phyloP scores from a whole-genome alignment of 2,329 filamentous ascomycete species.

The Zymoseptoria passerinii region DNA sequence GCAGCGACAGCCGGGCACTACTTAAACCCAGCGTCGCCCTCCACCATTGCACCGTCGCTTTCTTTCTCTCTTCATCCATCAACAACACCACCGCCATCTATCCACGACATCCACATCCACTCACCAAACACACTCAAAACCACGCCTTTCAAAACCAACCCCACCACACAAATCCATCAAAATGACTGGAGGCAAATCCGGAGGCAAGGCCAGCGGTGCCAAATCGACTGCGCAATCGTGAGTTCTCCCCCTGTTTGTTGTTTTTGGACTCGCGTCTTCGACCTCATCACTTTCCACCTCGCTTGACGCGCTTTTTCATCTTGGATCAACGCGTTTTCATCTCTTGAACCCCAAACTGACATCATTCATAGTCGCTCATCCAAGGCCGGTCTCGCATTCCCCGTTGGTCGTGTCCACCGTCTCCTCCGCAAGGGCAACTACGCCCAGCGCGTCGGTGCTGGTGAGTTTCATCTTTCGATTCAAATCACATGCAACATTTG shows the following conservation, averaged over 20 bases:
- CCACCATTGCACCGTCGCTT: constrained; percentile 15
- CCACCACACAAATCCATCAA: constrained; percentile 51
- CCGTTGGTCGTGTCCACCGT: constrained; percentile 98
- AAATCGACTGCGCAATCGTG: constrained; percentile 97
- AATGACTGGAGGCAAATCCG: constrained; percentile 99
- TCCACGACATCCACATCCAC: constrained; percentile 9
- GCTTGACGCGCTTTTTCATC: constrained; percentile 37
- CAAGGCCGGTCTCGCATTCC: constrained; percentile 98
- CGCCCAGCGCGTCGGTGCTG: constrained; percentile 97
- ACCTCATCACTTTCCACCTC: constrained; percentile 16
- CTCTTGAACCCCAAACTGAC: constrained; percentile 34
- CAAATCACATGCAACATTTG: constrained; percentile 6
- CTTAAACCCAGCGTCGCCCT: constrained; percentile 12
- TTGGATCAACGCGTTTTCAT: constrained; percentile 24
- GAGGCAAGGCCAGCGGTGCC: constrained; percentile 97
- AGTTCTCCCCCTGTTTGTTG: constrained; percentile 40
- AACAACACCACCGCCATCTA: constrained; percentile 18
- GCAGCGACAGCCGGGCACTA: constrained; percentile 10
- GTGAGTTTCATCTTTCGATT: constrained; percentile 37
- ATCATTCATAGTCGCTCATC: constrained; percentile 70
- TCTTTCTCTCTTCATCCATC: constrained; percentile 29
- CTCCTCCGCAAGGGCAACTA: constrained; percentile 99
- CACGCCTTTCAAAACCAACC: constrained; percentile 22
- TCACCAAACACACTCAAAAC: constrained; percentile 21
- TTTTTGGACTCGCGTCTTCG: not conserved